Base-by-base conservation (phyloP, 2,329 filamentous ascomycete species). In the Trichoderma citrinoviride region DNA sequence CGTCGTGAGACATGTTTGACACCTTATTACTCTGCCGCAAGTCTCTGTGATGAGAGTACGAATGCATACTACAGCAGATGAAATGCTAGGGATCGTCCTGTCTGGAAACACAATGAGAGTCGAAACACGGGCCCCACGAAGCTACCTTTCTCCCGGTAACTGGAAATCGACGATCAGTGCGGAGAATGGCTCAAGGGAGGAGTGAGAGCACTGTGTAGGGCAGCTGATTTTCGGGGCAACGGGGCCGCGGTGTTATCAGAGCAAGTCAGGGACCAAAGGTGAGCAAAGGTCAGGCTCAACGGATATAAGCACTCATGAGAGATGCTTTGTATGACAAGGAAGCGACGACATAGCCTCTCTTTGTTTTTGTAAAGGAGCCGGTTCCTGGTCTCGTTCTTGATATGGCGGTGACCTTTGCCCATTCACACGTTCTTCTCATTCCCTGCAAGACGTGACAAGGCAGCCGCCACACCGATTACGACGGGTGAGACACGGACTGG, bases 81-180 rank as follows among this genome's bases (percentile, higher is more conserved):
- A 25, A 19, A 52, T 61, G 44, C 40, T 15, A 61, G 37, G 43
- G 21, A 43, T 47, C 23, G 23, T 27, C 33, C 29, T 52, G 57
- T 27, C 54, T 57, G 40, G 40, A 46, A 57, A 57, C 54, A 44
- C 49, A 52, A 52, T 27, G n/a, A 46, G 25, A 57, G 41, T 61
- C 37, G 57, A 52, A 61, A 53, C 57, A 40, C 27, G 33, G 33
- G 50, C 25, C 61, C 53, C 61, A 56, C 61, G 40, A 44, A 63
- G 40, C 50, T 54, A 63, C 60, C 60, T 46, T 29, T 53, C 55
- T 46, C 43, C 41, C 43, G 63, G 63, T 65, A 65, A 47, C 40
- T 41, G 49, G 55, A 41, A 60, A 60, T 52, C 63, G 63, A 65
- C 63, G 63, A 65, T 65, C 63, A 60, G 49, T 65, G 63, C 55